Percentiles rank a stretch among this genome's conserved stretches.
Conservation (phyloP, 2,329 filamentous ascomycete species). For the Cladosporium halotolerans region DNA sequence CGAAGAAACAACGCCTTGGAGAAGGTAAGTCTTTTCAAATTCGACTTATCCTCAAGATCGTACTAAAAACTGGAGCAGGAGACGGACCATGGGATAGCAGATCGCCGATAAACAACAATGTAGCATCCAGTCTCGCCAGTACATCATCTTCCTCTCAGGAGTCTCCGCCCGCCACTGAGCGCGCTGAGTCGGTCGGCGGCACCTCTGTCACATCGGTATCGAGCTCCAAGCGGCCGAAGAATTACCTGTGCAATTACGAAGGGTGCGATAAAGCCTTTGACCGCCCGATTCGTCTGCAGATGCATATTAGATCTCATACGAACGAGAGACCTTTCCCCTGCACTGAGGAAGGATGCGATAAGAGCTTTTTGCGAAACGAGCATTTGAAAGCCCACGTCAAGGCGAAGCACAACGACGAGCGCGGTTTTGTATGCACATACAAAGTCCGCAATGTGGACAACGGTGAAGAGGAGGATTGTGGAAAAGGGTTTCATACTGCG, state of each 20-base stretch:
- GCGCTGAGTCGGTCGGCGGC: constrained; percentile 15
- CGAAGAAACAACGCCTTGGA: constrained; percentile 6
- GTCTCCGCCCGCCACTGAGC: constrained; percentile 1
- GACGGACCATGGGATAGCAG: constrained; percentile 1
- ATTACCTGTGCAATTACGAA: constrained; percentile 65
- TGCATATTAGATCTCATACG: constrained; percentile 78
- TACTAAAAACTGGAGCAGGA: not conserved
- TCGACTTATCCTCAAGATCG: too few relatives aligned
- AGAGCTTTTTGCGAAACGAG: constrained; percentile 79
- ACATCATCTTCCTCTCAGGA: constrained; percentile 2
- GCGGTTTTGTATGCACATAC: constrained; percentile 65
- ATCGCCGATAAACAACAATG: not conserved
- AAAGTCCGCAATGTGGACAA: constrained; percentile 15
- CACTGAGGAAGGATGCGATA: constrained; percentile 63
- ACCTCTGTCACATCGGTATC: constrained; percentile 22
- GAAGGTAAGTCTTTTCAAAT: not conserved
- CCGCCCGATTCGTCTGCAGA: constrained; percentile 70
- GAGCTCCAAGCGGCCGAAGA: constrained; percentile 57
- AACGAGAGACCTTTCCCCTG: constrained; percentile 78
- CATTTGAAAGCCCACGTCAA: constrained; percentile 82
- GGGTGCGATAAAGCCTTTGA: constrained; percentile 81
- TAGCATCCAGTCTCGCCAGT: not conserved
- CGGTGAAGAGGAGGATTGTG: constrained; percentile 51
- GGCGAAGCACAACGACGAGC: constrained; percentile 67
- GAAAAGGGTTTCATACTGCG: constrained; percentile 73